Percentiles rank a stretch among this genome's conserved stretches.
phyloP scores from a whole-genome alignment of 768 basidiomycete species.

The Trametes coccinea region DNA sequence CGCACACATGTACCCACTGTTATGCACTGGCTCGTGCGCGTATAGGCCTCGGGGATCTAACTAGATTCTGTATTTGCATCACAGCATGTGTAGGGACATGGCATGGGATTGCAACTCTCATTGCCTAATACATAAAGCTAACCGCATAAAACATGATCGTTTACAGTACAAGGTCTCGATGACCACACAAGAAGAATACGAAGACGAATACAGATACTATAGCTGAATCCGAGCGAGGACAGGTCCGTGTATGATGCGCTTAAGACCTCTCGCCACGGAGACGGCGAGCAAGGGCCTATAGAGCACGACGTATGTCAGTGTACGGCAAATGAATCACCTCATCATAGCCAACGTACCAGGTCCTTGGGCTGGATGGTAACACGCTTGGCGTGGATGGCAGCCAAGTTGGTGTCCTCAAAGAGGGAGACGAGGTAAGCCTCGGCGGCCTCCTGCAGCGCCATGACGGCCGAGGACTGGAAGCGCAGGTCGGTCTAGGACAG shows the following conservation, averaged over 20 bases:
- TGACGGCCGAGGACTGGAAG: constrained; percentile 91
- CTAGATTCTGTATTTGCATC: too few species aligned
- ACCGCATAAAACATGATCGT: background rate
- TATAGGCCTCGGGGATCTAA: too few species aligned
- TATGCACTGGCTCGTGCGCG: too few species aligned
- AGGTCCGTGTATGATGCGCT: constrained; percentile 3
- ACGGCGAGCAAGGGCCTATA: constrained; percentile 66
- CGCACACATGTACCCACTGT: too few species aligned
- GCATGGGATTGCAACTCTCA: constrained; percentile 10
- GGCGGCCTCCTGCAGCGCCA: constrained; percentile 85
- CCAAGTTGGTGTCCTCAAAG: constrained; percentile 82
- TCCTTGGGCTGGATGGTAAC: constrained; percentile 87
- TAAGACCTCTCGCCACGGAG: constrained; percentile 79
- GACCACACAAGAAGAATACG: constrained; percentile 18
- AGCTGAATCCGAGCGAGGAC: background rate
- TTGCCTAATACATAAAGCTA: constrained; percentile 12
- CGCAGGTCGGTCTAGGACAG: constrained; percentile 67
- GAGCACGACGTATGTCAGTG: background rate
- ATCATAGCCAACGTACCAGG: constrained; percentile 46
- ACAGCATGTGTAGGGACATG: background rate
- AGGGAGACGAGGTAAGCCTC: constrained; percentile 80
- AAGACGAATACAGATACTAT: constrained; percentile 13
- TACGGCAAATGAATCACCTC: background rate
- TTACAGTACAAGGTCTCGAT: constrained; percentile 18
- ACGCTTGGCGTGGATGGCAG: constrained; percentile 86